Evolutionary conservation across 2,329 filamentous ascomycete species (phyloP).

Genomic region (Stylonectria norvegica): DNA sequence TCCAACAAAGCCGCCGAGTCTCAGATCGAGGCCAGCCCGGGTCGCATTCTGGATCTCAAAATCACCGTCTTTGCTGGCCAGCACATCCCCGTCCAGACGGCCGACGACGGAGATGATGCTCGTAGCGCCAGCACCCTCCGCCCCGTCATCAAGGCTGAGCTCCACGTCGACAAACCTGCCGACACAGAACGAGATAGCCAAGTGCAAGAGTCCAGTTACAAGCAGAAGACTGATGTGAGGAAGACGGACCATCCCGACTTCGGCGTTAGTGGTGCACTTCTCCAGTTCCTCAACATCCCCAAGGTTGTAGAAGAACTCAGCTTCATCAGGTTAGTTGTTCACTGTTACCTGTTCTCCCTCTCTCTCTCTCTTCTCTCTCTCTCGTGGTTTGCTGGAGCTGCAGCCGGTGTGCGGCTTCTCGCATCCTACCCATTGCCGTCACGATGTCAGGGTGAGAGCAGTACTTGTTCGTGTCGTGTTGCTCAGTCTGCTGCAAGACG

Average conservation of each 20-base stretch:
- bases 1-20: conserved; percentile 37
- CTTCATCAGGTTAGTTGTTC: conserved; percentile 62
- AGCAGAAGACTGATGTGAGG: conserved; percentile 53
- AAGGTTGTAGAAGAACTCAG: conserved; percentile 66
- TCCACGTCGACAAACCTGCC: conserved; percentile 68
- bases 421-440: background rate
- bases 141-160: conserved; percentile 73
- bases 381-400: background rate
- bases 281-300: conserved; percentile 57
- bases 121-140: conserved; percentile 45
- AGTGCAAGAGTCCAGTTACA: conserved; percentile 52
- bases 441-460: background rate
- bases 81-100: conserved; percentile 47
- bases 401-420: background rate
- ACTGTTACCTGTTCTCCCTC: background rate
- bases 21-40: conserved; percentile 45
- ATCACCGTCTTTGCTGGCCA: conserved; percentile 77
- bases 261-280: conserved; percentile 44
- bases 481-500: background rate
- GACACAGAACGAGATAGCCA: conserved; percentile 31
- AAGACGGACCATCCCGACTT: conserved; percentile 64
- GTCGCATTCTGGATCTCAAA: conserved; percentile 59
- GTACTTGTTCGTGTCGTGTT: background rate
- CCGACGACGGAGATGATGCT: conserved; percentile 29
- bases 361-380: background rate